Base-by-base conservation (phyloP, 2,329 filamentous ascomycete species). In the Massarina eburnea region DNA sequence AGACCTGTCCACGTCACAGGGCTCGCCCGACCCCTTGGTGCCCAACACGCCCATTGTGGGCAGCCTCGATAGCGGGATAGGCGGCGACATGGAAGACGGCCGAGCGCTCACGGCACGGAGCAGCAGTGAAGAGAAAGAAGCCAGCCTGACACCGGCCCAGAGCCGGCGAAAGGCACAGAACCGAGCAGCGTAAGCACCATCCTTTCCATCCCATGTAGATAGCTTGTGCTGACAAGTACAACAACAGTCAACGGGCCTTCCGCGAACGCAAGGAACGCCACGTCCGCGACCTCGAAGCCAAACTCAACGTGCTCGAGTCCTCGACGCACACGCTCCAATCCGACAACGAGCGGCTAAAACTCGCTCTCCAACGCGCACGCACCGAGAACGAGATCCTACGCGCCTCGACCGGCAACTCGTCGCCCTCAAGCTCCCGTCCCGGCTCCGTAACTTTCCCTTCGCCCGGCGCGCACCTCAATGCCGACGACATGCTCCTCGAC, bases 181-280 rank as follows among this genome's bases (percentile, higher is more conserved):
- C 55, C 73, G 85, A 61, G 85, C 85, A 68, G 85, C 85, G 85
- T 88, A 81, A 68, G 83, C 14, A n/a, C 21, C 26, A 48, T 43
- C 36, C 8, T 22, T 24, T 9, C 8, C 29, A 15, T 48, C 29
- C 18, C 19, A 3, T 24, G 4, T n/a, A n/a, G n/a, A n/a, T n/a
- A n/a, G n/a, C n/a, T n/a, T n/a, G n/a, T n/a, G n/a, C n/a, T n/a
- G n/a, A n/a, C n/a, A n/a, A n/a, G n/a, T n/a, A n/a, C n/a, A n/a
- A n/a, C 38, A n/a, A 32, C 54, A 96, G 92, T 38, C 94, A 97
- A 79, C 86, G 92, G 59, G 92, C 94, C 24, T 97, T 97, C 71
- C 89, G 92, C 49, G 92, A 97, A 72, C 86, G 92, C 58, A 97
- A 97, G 71, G 92, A 97, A 70, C 86, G 85, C 46, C 91, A 95